A percentile compares a stretch with the other conserved stretches of the same genome.
Evolutionary conservation across 179 eudicot species (phyloP).

Genomic region (Pouteria campechiana): DNA sequence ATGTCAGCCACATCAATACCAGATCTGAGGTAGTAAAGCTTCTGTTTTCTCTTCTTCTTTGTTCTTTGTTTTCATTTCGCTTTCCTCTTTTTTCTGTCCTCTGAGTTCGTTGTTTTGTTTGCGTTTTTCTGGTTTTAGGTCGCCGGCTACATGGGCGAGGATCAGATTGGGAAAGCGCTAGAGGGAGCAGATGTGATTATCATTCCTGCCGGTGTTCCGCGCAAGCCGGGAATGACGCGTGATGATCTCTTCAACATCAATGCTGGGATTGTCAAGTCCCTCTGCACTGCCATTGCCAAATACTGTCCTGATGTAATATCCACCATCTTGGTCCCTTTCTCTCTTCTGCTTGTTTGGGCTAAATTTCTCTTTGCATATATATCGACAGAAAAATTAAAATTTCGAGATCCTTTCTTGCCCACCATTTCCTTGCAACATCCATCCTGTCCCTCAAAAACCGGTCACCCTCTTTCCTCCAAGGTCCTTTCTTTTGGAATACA

Average conservation of each 20-base stretch:
- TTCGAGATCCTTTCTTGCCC: no score
- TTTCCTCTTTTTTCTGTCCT: background rate
- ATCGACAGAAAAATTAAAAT: no score
- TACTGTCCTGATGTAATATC: constrained; percentile 74
- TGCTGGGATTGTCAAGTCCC: constrained; percentile 84
- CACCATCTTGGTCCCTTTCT: background rate
- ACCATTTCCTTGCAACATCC: no score
- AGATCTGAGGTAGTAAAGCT: constrained; percentile 34
- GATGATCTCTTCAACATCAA: constrained; percentile 97
- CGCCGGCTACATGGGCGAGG: constrained; percentile 45
- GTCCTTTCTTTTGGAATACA: no score
- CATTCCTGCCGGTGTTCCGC: constrained; percentile 97
- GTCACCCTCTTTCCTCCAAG: no score
- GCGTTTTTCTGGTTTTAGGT: constrained; percentile 18
- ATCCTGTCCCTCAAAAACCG: no score
- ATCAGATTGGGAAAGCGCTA: constrained; percentile 60
- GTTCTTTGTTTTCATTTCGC: background rate
- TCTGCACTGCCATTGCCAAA: constrained; percentile 67
- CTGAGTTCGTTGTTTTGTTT: background rate
- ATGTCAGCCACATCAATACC: constrained; percentile 83
- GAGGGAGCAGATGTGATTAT: constrained; percentile 85
- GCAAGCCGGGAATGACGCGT: constrained; percentile 98
- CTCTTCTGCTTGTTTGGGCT: background rate
- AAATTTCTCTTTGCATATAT: background rate
- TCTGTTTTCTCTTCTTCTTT: background rate